phyloP scores from a whole-genome alignment of 225 moss, liverwort and hornwort genomes.

The Lunularia cruciata region DNA sequence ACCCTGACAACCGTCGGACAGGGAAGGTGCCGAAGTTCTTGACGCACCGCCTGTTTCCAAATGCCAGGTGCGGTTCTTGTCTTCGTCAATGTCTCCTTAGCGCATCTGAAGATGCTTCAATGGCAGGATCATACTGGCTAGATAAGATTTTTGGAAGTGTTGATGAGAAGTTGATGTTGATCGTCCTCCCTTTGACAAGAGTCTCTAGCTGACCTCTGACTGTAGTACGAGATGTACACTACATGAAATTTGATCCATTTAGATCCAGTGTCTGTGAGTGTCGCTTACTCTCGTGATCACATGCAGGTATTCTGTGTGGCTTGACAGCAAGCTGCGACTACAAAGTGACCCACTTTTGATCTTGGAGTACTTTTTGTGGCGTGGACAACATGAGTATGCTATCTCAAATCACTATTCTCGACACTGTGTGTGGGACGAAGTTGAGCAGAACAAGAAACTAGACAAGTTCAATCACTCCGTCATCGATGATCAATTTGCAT shows the following conservation, averaged over 20 bases:
- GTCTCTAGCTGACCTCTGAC: not conserved
- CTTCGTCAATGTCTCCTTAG: no score
- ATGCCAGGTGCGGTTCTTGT: slow-evolving; percentile 75
- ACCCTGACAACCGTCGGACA: slow-evolving; percentile 73
- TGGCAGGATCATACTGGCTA: not conserved
- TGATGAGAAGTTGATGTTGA: not conserved
- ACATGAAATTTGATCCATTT: no score
- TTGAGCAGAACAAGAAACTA: slow-evolving; percentile 81
- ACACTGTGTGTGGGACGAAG: slow-evolving; percentile 96
- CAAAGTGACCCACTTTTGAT: slow-evolving; percentile 85
- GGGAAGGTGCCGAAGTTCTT: slow-evolving; percentile 96
- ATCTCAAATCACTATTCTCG: slow-evolving; percentile 97
- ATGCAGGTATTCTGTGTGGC: slow-evolving; percentile 86
- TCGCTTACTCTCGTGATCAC: not conserved
- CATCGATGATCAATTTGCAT: slow-evolving; percentile 84
- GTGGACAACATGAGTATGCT: slow-evolving; percentile 74
- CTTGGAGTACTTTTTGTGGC: slow-evolving; percentile 87
- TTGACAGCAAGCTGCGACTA: slow-evolving; percentile 91
- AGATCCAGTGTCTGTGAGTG: not conserved
- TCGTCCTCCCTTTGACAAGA: not conserved
- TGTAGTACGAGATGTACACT: not conserved
- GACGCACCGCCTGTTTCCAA: slow-evolving; percentile 86
- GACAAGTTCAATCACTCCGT: slow-evolving; percentile 87
- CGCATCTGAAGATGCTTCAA: no score
- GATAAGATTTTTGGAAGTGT: no score